Percentiles rank a stretch among this genome's conserved stretches.
These are phyloP conservation scores for Aspergillus wentii DNA, from an alignment of 495 filamentous ascomycete genomes.

Conservation along the genomic window DNA sequence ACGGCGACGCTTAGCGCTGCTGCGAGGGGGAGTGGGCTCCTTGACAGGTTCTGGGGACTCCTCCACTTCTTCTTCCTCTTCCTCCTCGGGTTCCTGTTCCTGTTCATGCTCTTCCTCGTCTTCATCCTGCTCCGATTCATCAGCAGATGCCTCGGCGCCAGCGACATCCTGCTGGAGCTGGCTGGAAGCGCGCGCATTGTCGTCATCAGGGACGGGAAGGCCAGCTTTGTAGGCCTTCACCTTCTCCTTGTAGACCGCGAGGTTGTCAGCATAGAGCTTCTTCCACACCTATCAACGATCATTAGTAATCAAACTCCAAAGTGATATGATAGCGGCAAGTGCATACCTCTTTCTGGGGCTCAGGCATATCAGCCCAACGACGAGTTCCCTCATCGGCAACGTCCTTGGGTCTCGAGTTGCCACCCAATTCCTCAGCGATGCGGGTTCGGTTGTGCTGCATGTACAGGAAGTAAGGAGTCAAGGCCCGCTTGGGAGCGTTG, in stretches of 20 bases:
- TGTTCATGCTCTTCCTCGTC: constrained; percentile 42
- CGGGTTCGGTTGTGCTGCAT: constrained; percentile 74
- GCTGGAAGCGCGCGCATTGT: constrained; percentile 50
- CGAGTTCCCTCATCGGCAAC: constrained; percentile 76
- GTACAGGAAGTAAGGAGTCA: constrained; percentile 93
- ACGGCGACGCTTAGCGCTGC: constrained; percentile 42
- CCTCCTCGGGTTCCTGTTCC: constrained; percentile 34
- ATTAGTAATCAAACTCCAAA: constrained; percentile 8
- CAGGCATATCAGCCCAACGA: constrained; percentile 73
- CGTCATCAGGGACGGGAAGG: constrained; percentile 40
- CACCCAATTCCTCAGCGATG: constrained; percentile 72
- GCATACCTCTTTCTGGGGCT: constrained; percentile 71
- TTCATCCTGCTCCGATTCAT: constrained; percentile 33
- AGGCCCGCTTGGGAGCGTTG: constrained; percentile 86
- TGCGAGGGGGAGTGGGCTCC: constrained; percentile 51
- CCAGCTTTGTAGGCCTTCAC: constrained; percentile 67
- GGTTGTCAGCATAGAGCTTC: constrained; percentile 68
- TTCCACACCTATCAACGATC: constrained; percentile 56
- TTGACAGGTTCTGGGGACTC: constrained; percentile 47
- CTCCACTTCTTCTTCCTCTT: constrained; percentile 37
- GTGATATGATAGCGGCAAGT: constrained; percentile 14
- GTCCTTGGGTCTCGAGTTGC: constrained; percentile 65
- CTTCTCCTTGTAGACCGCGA: constrained; percentile 66
- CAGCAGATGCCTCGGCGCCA: constrained; percentile 44
- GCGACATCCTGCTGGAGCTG: constrained; percentile 52